Base-by-base conservation (phyloP, 1,139 yeast genomes). In the Candida sojae region DNA sequence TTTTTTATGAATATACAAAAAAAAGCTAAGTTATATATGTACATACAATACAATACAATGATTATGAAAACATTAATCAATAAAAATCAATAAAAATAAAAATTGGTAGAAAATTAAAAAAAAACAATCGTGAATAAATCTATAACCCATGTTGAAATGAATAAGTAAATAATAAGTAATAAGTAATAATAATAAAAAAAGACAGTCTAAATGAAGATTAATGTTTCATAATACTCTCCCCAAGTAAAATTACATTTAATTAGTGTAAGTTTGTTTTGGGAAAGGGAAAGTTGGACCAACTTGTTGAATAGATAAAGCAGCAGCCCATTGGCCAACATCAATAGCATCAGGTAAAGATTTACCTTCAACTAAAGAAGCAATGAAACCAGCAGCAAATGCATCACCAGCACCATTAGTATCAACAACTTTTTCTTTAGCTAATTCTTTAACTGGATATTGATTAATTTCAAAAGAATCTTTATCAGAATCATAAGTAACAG, bases 361-460 rank as follows among this genome's bases (percentile, higher is more conserved):
- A 57, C 86, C 91, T 71, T 86, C 75, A 48, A 89, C 96, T 58
- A 92, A 74, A 52, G 92, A 95, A 52, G 97, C 97, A 58, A 92
- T 73, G 70, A 93, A 93, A 50, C 99, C 99, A 64, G 96, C 96
- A 51, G 98, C 99, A 66, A 93, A 93, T 25, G 99, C 98, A 67
- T 93, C 99, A 69, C 99, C 99, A 42, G 99, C 99, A 77, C 99
- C 99, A 73, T 93, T 93, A 66, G 98, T 89, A 75, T 93, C 99
- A 50, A 80, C 85, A 55, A 93, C 80, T 70, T 86, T 77, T 45
- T 78, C 72, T 42, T 81, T 63, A 42, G 82, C 86, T 63, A 93
- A 79, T 53, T 85, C 80, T 59, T 82, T 86, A 48, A 93, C 97
- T 46, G 87, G 78, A 77, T 70, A 83, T 60, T 75, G 74, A 57